These are phyloP conservation scores for Mycena olivaceomarginata DNA, from an alignment of 768 basidiomycete genomes.

Conservation along the genomic window DNA sequence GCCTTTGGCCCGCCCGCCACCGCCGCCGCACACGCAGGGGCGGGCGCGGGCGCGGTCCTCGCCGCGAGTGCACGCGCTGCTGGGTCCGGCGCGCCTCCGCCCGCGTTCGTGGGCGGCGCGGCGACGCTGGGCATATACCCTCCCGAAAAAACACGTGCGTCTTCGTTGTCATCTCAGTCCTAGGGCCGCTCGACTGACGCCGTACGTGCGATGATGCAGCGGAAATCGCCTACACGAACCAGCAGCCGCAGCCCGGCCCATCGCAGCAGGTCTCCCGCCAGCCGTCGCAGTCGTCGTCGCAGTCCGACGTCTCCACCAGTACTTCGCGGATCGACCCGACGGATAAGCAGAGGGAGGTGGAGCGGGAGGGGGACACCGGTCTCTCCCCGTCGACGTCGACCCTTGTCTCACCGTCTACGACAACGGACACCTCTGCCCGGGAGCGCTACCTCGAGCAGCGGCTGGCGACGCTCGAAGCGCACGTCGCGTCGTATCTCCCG, in stretches of 20 bases:
- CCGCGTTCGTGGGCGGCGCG: not conserved
- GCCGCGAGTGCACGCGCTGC: not conserved
- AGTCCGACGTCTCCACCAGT: constrained; percentile 9
- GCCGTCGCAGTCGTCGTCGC: constrained; percentile 33
- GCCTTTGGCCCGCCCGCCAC: not conserved
- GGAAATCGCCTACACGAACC: constrained; percentile 20
- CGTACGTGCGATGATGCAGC: not conserved
- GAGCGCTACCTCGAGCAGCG: constrained; percentile 45
- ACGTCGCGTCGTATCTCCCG: constrained; percentile 37
- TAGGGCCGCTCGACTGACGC: not conserved
- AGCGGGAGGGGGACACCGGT: not conserved
- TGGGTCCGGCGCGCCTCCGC: not conserved
- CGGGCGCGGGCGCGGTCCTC: not conserved
- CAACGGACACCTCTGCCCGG: constrained; percentile 24
- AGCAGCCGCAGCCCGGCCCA: constrained; percentile 5
- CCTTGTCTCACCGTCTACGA: not conserved
- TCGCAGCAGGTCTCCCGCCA: constrained; percentile 19
- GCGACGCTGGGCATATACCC: constrained; percentile 13
- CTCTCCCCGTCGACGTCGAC: not conserved
- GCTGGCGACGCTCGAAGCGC: constrained; percentile 42
- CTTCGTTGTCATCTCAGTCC: too few relatives aligned
- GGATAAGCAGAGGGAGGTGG: constrained; percentile 2
- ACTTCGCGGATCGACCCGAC: constrained; percentile 17
- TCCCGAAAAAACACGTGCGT: constrained; percentile 29
- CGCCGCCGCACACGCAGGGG: not conserved